Evolutionary conservation across 441 rosid species (phyloP).

Genomic region (Bocquillonia castaneifolia): DNA sequence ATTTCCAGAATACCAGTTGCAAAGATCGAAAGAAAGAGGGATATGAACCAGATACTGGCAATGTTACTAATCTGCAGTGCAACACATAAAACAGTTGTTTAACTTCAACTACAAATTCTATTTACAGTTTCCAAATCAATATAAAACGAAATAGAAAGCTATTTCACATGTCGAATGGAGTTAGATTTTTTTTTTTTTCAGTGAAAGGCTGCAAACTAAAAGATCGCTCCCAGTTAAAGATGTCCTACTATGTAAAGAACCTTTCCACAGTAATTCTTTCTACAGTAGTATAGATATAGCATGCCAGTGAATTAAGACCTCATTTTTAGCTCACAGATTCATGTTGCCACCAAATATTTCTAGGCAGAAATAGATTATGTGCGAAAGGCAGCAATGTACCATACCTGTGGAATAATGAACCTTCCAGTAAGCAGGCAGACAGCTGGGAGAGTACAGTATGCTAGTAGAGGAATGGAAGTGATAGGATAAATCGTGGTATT

Average conservation of each 20-base stretch:
- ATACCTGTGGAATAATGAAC: constrained; percentile 96
- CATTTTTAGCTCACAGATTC: not conserved
- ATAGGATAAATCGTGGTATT: constrained; percentile 94
- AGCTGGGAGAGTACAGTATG: constrained; percentile 88
- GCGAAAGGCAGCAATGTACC: not conserved
- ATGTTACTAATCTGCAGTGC: constrained; percentile 85
- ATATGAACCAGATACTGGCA: constrained; percentile 95
- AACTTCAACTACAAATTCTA: not conserved
- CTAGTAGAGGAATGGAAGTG: constrained; percentile 83
- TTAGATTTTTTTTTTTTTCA: not conserved
- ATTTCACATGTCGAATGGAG: not conserved
- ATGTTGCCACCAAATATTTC: not conserved
- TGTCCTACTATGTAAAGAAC: not conserved
- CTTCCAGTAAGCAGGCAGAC: constrained; percentile 94
- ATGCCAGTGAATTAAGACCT: not conserved
- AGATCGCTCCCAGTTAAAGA: not conserved
- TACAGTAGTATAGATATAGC: not conserved
- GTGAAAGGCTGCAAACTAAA: not conserved
- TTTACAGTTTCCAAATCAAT: constrained; percentile 13
- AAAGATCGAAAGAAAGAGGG: constrained; percentile 96
- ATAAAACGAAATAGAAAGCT: not conserved
- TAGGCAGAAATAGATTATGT: not conserved
- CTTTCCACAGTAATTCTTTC: not conserved
- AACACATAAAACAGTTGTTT: constrained; percentile 18
- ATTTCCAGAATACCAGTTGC: constrained; percentile 96